Evolutionary conservation across 2,329 filamentous ascomycete genomes (phyloP), one percentile per base, ranked within the genome.

Genomic region (Cladosporium velox): DNA sequence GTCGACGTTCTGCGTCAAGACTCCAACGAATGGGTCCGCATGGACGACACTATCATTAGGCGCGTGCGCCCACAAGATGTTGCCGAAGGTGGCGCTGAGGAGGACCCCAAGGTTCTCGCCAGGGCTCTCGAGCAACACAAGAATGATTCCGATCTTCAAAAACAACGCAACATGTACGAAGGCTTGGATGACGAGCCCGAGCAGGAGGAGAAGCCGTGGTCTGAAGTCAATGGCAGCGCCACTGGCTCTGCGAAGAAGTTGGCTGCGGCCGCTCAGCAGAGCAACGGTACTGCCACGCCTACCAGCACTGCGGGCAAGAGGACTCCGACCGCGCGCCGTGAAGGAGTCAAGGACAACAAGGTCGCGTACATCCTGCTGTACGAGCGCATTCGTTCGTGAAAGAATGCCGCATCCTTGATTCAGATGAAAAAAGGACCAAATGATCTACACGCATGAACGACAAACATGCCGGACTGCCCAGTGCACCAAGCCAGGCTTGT

Each of bases 301-400:
- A 80, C 79, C 57, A 74, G 70, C 59, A 82, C 82, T 26, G 80
- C 83, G 35, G 79, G 80, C 70, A 78, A 80, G 82, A 74, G 80
- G 81, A 79, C 79, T 83, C 80, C 84, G 87, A 86, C 81, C 70
- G 80, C 80, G 66, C 72, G 69, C 65, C 72, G 69, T 59, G 72
- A 75, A 44, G 84, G 84, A 21, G 79, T 91, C 75, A 92, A 92
- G 79, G 94, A 98, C 78, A 97, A 94, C 84, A 97, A 96, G 84
- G 94, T 97, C 66, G 95, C 95, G 4, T 99, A 99, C 80, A 87
- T 99, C 71, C 81, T 99, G 75, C 96, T 99, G 81, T 99, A 99
- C 79, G 90, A 97, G 81, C 88, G 88, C 73, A 86, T 95, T 59
- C 70, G 63, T 41, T 61, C 62, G 41, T 72, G 69, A 72, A 59